Conservation (phyloP, 768 basidiomycete species). For the Serendipita sp. region DNA sequence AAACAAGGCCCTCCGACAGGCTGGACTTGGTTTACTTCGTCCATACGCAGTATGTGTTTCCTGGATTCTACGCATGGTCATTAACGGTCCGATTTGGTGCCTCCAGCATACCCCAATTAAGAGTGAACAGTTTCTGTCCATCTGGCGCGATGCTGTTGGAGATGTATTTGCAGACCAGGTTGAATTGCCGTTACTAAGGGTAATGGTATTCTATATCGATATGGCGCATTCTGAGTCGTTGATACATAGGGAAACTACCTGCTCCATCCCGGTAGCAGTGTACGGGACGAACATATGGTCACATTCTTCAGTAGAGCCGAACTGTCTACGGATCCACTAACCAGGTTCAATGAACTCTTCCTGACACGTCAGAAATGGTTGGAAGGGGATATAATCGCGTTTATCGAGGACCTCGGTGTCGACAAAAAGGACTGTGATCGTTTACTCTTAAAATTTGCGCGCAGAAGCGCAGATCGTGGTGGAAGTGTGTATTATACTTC, state of each 20-base stretch:
- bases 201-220: conserved; percentile 20
- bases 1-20: conserved; percentile 43
- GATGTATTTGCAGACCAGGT: conserved; percentile 54
- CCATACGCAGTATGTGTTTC: conserved; percentile 31
- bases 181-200: conserved; percentile 50
- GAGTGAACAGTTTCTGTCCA: conserved; percentile 36
- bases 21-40: conserved; percentile 61
- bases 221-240: too few species aligned
- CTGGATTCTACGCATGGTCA: background rate
- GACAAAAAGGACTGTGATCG: conserved; percentile 78
- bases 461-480: conserved; percentile 50
- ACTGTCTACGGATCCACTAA: conserved; percentile 60
- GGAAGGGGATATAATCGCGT: conserved; percentile 63
- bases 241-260: conserved; percentile 53
- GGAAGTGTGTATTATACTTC: conserved; percentile 58
- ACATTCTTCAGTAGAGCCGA: conserved; percentile 60
- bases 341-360: conserved; percentile 81
- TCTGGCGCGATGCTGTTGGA: conserved; percentile 63
- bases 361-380: conserved; percentile 61
- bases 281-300: conserved; percentile 15
- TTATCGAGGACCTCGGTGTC: conserved; percentile 67
- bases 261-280: conserved; percentile 21
- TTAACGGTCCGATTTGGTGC: background rate
- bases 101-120: conserved; percentile 41
- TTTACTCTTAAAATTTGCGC: conserved; percentile 68